Evolutionary conservation across 2,329 filamentous ascomycete genomes (phyloP).

Genomic region (Pseudogymnoascus sp.): DNA sequence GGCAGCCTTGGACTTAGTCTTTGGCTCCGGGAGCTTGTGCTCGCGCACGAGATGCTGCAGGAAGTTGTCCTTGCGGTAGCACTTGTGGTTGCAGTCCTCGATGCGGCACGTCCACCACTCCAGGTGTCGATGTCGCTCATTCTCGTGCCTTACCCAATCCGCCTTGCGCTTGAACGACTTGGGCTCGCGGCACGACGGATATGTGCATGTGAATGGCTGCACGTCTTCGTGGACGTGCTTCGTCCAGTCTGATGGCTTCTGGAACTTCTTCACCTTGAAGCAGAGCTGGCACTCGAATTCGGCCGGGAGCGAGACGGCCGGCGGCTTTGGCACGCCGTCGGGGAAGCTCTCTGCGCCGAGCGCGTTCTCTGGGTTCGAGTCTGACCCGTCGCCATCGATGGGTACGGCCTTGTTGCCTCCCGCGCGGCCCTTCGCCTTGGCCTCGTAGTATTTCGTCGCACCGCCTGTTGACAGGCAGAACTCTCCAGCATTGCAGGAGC

Average conservation of each 20-base stretch:
- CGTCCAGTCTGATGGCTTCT: slow-evolving; percentile 92
- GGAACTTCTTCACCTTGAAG: slow-evolving; percentile 75
- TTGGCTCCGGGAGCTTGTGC: slow-evolving; percentile 78
- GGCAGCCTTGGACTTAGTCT: slow-evolving; percentile 63
- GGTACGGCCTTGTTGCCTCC: slow-evolving; percentile 49
- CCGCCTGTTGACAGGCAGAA: slow-evolving; percentile 63
- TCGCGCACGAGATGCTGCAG: slow-evolving; percentile 85
- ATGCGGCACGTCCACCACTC: slow-evolving; percentile 88
- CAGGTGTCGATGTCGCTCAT: slow-evolving; percentile 79
- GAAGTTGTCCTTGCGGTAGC: slow-evolving; percentile 87
- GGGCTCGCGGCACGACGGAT: slow-evolving; percentile 69
- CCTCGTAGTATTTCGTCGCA: slow-evolving; percentile 52
- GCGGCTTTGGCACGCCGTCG: slow-evolving; percentile 70
- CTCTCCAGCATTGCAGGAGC: slow-evolving; percentile 50
- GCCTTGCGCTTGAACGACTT: slow-evolving; percentile 94
- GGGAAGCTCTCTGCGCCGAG: slow-evolving; percentile 71
- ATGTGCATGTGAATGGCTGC: slow-evolving; percentile 88
- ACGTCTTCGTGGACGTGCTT: slow-evolving; percentile 94
- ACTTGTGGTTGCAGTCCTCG: slow-evolving; percentile 70
- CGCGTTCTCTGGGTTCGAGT: slow-evolving; percentile 61
- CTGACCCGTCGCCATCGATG: slow-evolving; percentile 48
- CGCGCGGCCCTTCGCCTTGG: slow-evolving; percentile 47
- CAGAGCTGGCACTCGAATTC: slow-evolving; percentile 87
- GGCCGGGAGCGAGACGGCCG: slow-evolving; percentile 66
- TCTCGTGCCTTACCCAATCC: slow-evolving; percentile 92